phyloP scores from a whole-genome alignment of 1,139 yeast species.

The Lodderomyces orthopsilosis region DNA sequence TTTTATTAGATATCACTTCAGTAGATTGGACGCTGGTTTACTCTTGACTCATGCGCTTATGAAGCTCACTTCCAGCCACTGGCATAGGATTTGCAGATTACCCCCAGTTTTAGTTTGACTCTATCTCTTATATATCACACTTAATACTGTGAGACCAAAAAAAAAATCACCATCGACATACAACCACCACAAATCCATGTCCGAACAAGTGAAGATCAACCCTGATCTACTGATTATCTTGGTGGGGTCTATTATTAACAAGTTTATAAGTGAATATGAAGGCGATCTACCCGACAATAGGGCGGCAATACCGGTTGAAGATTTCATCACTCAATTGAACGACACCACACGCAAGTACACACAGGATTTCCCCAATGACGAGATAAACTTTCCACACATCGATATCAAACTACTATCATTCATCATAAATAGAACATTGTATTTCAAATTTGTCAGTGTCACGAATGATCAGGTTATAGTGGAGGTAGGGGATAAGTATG shows the following conservation, averaged over 20 bases:
- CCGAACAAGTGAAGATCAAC: conserved; percentile 16
- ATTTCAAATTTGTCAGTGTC: conserved; percentile 19
- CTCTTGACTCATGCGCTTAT: not conserved
- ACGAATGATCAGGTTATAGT: conserved; percentile 19
- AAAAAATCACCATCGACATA: not conserved
- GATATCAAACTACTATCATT: conserved; percentile 15
- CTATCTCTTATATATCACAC: too few relatives aligned
- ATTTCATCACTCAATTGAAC: conserved; percentile 20
- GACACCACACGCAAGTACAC: conserved; percentile 18
- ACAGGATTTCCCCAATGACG: conserved; percentile 13
- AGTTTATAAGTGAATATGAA: conserved; percentile 18
- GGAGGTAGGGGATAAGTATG: conserved; percentile 16
- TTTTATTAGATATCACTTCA: not conserved
- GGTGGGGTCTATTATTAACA: conserved; percentile 31
- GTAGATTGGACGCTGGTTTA: not conserved
- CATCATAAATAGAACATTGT: conserved; percentile 14
- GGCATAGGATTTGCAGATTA: too few relatives aligned
- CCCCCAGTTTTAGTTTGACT: too few relatives aligned
- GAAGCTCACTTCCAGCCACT: too few relatives aligned
- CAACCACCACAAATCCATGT: conserved; percentile 8
- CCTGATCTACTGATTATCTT: conserved; percentile 21
- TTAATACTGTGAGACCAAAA: too few relatives aligned
- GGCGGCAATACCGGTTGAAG: conserved; percentile 17
- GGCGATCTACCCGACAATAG: conserved; percentile 14
- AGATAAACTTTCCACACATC: conserved; percentile 14